phyloP scores from a whole-genome alignment of 2,329 filamentous ascomycete genomes.

The Neonectria ditissima region DNA sequence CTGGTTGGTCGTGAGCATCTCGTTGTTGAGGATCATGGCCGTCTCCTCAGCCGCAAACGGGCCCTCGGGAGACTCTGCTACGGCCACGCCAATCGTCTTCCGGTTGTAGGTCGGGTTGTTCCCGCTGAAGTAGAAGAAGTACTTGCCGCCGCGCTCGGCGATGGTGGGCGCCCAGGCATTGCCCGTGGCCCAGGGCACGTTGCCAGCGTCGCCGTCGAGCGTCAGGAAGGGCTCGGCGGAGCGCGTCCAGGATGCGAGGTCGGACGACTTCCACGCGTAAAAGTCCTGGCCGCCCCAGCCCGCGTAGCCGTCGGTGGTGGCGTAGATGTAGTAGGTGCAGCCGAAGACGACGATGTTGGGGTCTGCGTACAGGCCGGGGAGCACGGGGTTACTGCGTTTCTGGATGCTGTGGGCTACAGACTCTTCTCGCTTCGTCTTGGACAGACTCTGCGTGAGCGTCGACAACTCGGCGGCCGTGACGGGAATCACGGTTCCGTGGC shows the following conservation, averaged over 20 bases:
- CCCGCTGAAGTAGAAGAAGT: conserved; percentile 72
- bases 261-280: conserved; percentile 59
- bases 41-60: conserved; percentile 67
- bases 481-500: conserved; percentile 66
- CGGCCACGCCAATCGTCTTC: conserved; percentile 72
- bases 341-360: conserved; percentile 60
- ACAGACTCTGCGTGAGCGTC: conserved; percentile 14
- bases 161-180: conserved; percentile 77
- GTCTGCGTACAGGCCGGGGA: conserved; percentile 57
- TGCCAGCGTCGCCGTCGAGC: conserved; percentile 58
- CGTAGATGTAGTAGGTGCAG: conserved; percentile 60
- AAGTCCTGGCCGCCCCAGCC: conserved; percentile 61
- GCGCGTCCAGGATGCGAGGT: conserved; percentile 58
- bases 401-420: neutral
- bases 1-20: conserved; percentile 50
- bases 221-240: conserved; percentile 56
- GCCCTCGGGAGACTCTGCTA: conserved; percentile 66
- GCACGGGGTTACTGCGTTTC: conserved; percentile 49
- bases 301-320: conserved; percentile 58
- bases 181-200: conserved; percentile 74
- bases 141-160: conserved; percentile 68
- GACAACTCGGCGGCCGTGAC: conserved; percentile 54
- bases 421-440: conserved; percentile 8
- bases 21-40: conserved; percentile 64
- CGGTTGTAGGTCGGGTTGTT: conserved; percentile 63